Evolutionary conservation across 2,329 filamentous ascomycete species (phyloP).

Genomic region (Calonectria montana): DNA sequence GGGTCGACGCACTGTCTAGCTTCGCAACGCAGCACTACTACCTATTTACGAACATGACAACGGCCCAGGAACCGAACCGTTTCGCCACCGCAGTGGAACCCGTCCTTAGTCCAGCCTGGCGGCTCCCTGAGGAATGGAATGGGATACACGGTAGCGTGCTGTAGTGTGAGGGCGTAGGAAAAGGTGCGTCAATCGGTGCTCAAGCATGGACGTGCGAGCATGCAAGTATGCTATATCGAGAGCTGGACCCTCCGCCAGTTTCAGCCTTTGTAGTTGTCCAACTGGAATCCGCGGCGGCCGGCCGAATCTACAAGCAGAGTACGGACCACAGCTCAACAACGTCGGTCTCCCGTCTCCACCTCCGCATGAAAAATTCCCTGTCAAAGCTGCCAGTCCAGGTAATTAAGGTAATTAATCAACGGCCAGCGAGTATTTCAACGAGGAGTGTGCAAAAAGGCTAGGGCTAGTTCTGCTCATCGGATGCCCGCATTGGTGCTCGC

Average conservation of each 20-base stretch:
- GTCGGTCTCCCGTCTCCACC: background rate
- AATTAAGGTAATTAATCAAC: too few relatives aligned
- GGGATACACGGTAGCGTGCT: background rate
- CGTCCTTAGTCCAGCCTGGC: slow-evolving; percentile 17
- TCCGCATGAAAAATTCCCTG: background rate
- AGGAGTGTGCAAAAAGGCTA: background rate
- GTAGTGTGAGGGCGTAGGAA: background rate
- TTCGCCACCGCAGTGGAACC: slow-evolving; percentile 34
- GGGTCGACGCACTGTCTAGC: slow-evolving; percentile 21
- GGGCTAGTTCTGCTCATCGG: background rate
- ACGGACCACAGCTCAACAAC: background rate
- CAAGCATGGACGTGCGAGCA: background rate
- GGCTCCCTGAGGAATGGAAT: slow-evolving; percentile 10
- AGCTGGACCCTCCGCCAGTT: slow-evolving; percentile 11
- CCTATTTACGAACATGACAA: slow-evolving; percentile 28
- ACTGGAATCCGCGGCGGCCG: background rate
- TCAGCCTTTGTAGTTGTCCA: background rate
- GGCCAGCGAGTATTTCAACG: background rate
- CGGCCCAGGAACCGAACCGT: slow-evolving; percentile 34
- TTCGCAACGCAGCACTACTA: slow-evolving; percentile 15
- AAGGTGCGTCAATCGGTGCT: background rate
- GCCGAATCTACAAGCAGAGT: background rate
- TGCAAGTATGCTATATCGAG: background rate
- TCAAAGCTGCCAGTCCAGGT: background rate
- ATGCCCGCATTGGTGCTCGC: background rate